Conservation (phyloP, 1,284 basidiomycete genomes). For the Trametes hirsuta region DNA sequence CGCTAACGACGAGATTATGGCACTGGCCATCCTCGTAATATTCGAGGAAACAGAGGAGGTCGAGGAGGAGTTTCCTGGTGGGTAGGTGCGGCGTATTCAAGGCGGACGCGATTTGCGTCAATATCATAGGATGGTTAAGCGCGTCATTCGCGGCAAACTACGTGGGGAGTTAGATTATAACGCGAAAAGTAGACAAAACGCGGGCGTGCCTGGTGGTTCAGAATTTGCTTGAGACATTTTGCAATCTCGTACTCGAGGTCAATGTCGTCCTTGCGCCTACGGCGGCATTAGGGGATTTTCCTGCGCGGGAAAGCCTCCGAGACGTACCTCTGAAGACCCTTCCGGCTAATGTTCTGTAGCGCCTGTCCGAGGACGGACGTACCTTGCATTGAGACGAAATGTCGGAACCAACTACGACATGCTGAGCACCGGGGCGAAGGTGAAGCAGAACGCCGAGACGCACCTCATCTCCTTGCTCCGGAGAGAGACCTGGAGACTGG, state of each 20-base stretch:
- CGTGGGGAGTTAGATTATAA: neutral
- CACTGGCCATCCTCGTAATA: constrained; percentile 60
- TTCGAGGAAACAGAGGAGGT: constrained; percentile 72
- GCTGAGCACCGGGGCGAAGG: constrained; percentile 1
- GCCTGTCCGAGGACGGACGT: constrained; percentile 86
- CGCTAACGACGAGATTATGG: constrained; percentile 60
- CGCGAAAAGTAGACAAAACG: neutral
- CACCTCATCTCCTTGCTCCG: constrained; percentile 83
- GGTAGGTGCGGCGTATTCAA: constrained; percentile 84
- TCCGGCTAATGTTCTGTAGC: constrained; percentile 75
- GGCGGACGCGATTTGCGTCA: constrained; percentile 83
- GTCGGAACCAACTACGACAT: constrained; percentile 73
- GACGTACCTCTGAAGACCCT: constrained; percentile 60
- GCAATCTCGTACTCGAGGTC: constrained; percentile 87
- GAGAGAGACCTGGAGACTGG: constrained; percentile 79
- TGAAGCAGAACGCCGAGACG: constrained; percentile 23
- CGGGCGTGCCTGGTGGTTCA: constrained; percentile 72
- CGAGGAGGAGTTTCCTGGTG: constrained; percentile 82
- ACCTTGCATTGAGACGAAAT: constrained; percentile 80
- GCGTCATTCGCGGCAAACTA: constrained; percentile 82
- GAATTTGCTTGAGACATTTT: constrained; percentile 85
- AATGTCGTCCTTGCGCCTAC: constrained; percentile 68
- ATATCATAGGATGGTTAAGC: constrained; percentile 75
- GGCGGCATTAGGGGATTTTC: neutral
- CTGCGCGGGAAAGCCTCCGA: too few species aligned